These are phyloP conservation scores for Coprinellus aureogranulatus DNA, from an alignment of 768 basidiomycete species.

Conservation along the genomic window DNA sequence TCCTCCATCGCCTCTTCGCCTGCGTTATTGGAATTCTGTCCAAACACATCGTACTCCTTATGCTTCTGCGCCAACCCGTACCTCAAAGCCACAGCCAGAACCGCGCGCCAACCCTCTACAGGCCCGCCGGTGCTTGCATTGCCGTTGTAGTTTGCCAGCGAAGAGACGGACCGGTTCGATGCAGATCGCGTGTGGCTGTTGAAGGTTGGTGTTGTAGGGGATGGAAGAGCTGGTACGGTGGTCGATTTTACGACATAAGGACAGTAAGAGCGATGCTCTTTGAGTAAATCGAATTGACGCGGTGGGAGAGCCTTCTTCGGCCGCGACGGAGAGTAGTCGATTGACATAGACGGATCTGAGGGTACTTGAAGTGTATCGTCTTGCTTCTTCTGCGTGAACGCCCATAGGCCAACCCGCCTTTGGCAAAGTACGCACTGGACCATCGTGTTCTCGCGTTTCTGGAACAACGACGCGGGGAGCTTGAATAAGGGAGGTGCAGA, in stretches of 20 bases:
- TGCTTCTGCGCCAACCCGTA: slow-evolving; percentile 64
- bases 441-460: slow-evolving; percentile 48
- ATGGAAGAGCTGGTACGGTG: slow-evolving; percentile 53
- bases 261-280: slow-evolving; percentile 82
- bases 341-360: no score
- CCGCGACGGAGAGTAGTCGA: no score
- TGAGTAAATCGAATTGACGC: slow-evolving; percentile 68
- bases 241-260: slow-evolving; percentile 80
- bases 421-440: slow-evolving; percentile 71
- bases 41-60: slow-evolving; percentile 30
- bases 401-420: slow-evolving; percentile 78
- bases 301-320: slow-evolving; percentile 29
- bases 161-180: no score
- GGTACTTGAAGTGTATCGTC: not conserved
- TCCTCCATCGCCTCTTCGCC: slow-evolving; percentile 9
- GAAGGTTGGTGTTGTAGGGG: slow-evolving; percentile 14
- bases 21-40: slow-evolving; percentile 10
- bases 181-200: slow-evolving; percentile 23
- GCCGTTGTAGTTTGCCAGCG: slow-evolving; percentile 30
- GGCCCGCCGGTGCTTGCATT: slow-evolving; percentile 21
- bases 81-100: slow-evolving; percentile 64
- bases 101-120: slow-evolving; percentile 79
- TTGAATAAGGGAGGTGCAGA: slow-evolving; percentile 21
- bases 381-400: slow-evolving; percentile 35
- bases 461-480: slow-evolving; percentile 23